Evolutionary conservation across 2,329 filamentous ascomycete species (phyloP), one percentile per base, ranked within the genome.

Genomic region (Penicillium glabrum): DNA sequence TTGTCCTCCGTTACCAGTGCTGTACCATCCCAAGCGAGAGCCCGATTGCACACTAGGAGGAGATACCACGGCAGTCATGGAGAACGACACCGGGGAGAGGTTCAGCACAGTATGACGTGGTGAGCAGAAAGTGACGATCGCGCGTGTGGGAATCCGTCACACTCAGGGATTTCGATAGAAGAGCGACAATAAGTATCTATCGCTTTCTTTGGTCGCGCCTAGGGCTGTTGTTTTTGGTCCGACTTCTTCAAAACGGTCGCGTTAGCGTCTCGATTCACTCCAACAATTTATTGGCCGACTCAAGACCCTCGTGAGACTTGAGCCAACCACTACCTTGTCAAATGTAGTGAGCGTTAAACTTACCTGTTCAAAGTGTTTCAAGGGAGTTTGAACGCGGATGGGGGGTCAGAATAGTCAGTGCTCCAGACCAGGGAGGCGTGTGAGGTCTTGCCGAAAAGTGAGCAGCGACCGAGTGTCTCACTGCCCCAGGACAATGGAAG

Each of bases 51-150:
- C 84, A 72, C 82, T 84, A 67, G 84, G 80, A 62, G 84, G 84
- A 76, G 84, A 83, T 71, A 84, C 85, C 71, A 88, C 86, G 70
- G 86, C 85, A 80, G 85, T 88, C 85, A 87, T 87, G 72, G 71
- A 74, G 72, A 72, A 72, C 57, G 66, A 65, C 64, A 46, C 59
- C 47, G 46, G 33, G 46, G 46, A 50, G 58, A 51, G 35, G 56
- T 56, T 64, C 46, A 51, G 58, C 51, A 58, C 41, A 46, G 55
- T 55, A 48, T 51, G 46, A 54, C 58, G 48, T 54, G 53, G 6
- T 56, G 50, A 39, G 50, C 24, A 13, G 51, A 50, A 48, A 47
- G 43, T 59, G 53, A 51, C 59, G 31, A 51, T 61, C 58, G 58
- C 56, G 45, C 52, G 53, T 54, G 43, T 31, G 9, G 3, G 26